A percentile compares a stretch with the other conserved stretches of the same genome.
phyloP scores from a whole-genome alignment of 257 asterid genomes.

The Thymus quinquecostatus region DNA sequence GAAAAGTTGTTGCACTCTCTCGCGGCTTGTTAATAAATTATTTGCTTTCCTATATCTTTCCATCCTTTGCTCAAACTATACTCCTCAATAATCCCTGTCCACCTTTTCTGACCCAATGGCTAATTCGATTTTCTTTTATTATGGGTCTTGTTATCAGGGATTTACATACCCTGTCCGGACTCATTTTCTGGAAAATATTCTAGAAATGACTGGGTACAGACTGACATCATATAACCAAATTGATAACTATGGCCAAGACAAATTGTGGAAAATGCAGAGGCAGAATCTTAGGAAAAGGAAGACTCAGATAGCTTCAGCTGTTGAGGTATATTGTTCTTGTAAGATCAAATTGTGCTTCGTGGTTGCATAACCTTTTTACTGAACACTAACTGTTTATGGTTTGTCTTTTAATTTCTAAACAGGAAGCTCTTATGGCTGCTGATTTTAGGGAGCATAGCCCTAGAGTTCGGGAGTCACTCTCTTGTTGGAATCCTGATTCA shows the following conservation, averaged over 20 bases:
- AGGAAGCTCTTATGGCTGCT: slow-evolving; percentile 80
- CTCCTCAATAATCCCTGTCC: not conserved
- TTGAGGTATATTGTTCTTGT: slow-evolving; percentile 62
- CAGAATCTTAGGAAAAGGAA: slow-evolving; percentile 75
- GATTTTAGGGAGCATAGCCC: slow-evolving; percentile 62
- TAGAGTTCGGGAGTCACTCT: slow-evolving; percentile 64
- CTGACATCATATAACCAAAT: slow-evolving; percentile 80
- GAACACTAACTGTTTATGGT: not conserved
- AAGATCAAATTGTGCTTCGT: slow-evolving; percentile 20
- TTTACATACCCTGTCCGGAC: slow-evolving; percentile 87
- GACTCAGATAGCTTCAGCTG: slow-evolving; percentile 91
- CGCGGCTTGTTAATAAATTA: not conserved
- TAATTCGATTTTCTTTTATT: slow-evolving; percentile 20
- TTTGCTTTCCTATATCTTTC: not conserved
- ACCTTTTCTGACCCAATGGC: not conserved
- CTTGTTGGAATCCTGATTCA: slow-evolving; percentile 97
- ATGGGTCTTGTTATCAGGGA: slow-evolving; percentile 56
- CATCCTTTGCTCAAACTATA: not conserved
- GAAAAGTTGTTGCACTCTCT: slow-evolving; percentile 2
- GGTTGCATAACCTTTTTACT: not conserved
- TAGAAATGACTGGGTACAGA: slow-evolving; percentile 75
- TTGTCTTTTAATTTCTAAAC: slow-evolving; percentile 41
- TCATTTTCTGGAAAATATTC: slow-evolving; percentile 76
- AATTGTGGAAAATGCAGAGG: slow-evolving; percentile 93
- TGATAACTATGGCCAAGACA: slow-evolving; percentile 96